Evolutionary conservation across 1,284 basidiomycete species (phyloP).

Genomic region (Leccinum subspadiceum): DNA sequence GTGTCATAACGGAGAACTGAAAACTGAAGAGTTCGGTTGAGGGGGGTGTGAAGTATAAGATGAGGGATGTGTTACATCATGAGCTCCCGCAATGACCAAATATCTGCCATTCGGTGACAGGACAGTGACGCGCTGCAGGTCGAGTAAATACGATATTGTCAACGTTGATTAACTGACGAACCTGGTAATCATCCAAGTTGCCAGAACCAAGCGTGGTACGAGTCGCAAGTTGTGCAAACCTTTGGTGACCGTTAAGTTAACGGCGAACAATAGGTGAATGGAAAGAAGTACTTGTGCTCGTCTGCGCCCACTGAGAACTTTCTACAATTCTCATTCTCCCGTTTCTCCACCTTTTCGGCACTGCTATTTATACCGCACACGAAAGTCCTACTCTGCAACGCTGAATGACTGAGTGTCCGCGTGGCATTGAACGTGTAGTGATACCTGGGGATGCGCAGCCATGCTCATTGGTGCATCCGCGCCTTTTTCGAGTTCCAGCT

Average conservation of each 20-base stretch:
- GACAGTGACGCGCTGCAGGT: slow-evolving; percentile 71
- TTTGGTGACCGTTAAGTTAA: slow-evolving; percentile 30
- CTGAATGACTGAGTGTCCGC: slow-evolving; percentile 5
- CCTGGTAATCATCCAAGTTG: slow-evolving; percentile 80
- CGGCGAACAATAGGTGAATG: neutral
- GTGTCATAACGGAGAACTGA: slow-evolving; percentile 68
- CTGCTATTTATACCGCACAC: slow-evolving; percentile 87
- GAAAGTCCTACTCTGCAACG: slow-evolving; percentile 47
- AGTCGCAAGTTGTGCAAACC: slow-evolving; percentile 53
- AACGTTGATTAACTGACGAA: slow-evolving; percentile 31
- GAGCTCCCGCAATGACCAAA: slow-evolving; percentile 61
- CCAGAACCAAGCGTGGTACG: slow-evolving; percentile 59
- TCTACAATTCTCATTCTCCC: slow-evolving; percentile 82
- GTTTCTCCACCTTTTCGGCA: slow-evolving; percentile 56
- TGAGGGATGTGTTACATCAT: slow-evolving; percentile 45
- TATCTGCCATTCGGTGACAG: slow-evolving; percentile 64
- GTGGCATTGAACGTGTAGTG: slow-evolving; percentile 13
- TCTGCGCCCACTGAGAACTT: slow-evolving; percentile 61
- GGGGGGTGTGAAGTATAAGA: neutral
- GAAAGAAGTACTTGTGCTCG: slow-evolving; percentile 23
- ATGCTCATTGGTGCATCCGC: slow-evolving; percentile 96
- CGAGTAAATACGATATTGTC: slow-evolving; percentile 6
- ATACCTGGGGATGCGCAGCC: slow-evolving; percentile 66
- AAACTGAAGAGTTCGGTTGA: slow-evolving; percentile 46
- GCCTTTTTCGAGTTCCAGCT: slow-evolving; percentile 72